phyloP scores from a whole-genome alignment of 768 basidiomycete species.

The Gymnopilus junonius region DNA sequence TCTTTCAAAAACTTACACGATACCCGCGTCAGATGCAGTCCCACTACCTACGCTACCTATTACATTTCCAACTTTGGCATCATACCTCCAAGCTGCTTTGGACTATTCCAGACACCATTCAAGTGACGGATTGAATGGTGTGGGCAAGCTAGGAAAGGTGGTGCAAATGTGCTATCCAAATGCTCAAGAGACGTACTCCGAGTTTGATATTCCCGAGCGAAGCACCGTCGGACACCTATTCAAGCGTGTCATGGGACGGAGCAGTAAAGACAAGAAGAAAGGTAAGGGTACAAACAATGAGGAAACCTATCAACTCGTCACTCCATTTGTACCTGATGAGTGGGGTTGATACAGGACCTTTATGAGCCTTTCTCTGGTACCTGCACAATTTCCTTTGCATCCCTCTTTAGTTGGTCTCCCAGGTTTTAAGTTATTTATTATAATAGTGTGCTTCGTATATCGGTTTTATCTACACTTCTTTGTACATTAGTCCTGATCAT shows the following conservation, averaged over 20 bases:
- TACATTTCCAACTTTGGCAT: constrained; percentile 73
- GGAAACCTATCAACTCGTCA: constrained; percentile 81
- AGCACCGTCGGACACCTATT: constrained; percentile 57
- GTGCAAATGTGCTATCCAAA: constrained; percentile 69
- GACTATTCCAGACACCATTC: constrained; percentile 67
- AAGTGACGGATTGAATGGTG: constrained; percentile 55
- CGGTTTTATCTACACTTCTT: background rate
- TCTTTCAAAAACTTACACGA: constrained; percentile 71
- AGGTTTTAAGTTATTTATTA: constrained; percentile 1
- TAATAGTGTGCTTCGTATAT: constrained; percentile 6
- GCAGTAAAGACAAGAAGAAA: constrained; percentile 45
- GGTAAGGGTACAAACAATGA: constrained; percentile 69
- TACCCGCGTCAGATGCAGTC: constrained; percentile 60
- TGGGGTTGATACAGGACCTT: constrained; percentile 52
- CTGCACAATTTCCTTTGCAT: background rate
- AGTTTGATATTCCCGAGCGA: constrained; percentile 36
- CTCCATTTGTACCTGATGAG: constrained; percentile 80
- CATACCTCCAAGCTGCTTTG: constrained; percentile 74
- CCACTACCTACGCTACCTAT: constrained; percentile 78
- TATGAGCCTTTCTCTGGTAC: background rate
- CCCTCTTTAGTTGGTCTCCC: background rate
- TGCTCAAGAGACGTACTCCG: constrained; percentile 32
- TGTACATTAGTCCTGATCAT: background rate
- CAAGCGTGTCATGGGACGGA: constrained; percentile 63
- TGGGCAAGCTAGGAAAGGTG: constrained; percentile 72